phyloP scores from a whole-genome alignment of 2,329 filamentous ascomycete species.

The Microdochium trichocladiopsis region DNA sequence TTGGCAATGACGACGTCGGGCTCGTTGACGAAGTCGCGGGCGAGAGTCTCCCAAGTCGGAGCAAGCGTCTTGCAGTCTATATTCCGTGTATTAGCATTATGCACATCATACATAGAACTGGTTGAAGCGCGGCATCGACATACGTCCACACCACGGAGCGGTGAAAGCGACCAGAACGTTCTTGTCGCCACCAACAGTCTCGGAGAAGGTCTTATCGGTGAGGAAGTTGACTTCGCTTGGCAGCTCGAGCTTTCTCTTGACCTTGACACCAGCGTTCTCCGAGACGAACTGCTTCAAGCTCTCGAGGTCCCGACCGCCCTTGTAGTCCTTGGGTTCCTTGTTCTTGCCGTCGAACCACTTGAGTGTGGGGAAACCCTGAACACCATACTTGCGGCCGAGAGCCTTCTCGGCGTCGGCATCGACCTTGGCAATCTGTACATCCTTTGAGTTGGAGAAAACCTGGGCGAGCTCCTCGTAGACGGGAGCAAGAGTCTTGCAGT shows the following conservation, averaged over 20 bases:
- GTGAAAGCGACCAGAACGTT: slow-evolving; percentile 94
- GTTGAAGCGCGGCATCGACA: slow-evolving; percentile 32
- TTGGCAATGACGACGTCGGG: slow-evolving; percentile 81
- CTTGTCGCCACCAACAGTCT: slow-evolving; percentile 75
- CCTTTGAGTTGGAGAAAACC: slow-evolving; percentile 62
- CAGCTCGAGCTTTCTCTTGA: slow-evolving; percentile 66
- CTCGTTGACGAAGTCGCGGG: slow-evolving; percentile 73
- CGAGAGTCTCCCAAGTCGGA: slow-evolving; percentile 83
- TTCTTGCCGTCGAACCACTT: slow-evolving; percentile 98
- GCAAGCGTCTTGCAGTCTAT: slow-evolving; percentile 95
- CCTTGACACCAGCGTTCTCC: slow-evolving; percentile 80
- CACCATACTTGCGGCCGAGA: slow-evolving; percentile 77
- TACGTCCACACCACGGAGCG: slow-evolving; percentile 97
- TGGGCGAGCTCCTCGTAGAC: slow-evolving; percentile 85
- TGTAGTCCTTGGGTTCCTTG: slow-evolving; percentile 78
- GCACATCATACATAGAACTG: slow-evolving; percentile 1
- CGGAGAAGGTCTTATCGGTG: slow-evolving; percentile 71
- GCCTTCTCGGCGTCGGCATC: slow-evolving; percentile 85
- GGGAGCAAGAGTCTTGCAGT: slow-evolving; percentile 96
- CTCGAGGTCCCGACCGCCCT: slow-evolving; percentile 79
- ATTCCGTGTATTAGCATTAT: slow-evolving; percentile 2
- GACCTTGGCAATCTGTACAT: slow-evolving; percentile 87
- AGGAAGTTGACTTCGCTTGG: slow-evolving; percentile 74
- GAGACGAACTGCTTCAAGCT: slow-evolving; percentile 74
- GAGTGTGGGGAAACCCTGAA: slow-evolving; percentile 93